These are phyloP conservation scores for Periconia digitata DNA, from an alignment of 2,329 filamentous ascomycete genomes.

Conservation along the genomic window DNA sequence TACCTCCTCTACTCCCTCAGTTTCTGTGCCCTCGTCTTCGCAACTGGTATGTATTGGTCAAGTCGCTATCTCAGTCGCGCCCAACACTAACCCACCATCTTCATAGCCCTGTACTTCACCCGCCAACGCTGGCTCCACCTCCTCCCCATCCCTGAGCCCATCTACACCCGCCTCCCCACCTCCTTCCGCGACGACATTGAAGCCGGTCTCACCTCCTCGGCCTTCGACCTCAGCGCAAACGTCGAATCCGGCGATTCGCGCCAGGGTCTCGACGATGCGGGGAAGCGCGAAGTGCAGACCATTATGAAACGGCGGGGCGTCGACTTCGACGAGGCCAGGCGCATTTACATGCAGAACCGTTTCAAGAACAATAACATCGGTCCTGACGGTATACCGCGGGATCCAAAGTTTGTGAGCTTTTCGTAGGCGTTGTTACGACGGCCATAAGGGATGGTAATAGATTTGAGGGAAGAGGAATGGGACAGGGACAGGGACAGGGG, in stretches of 20 bases:
- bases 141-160: constrained; percentile 63
- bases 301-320: constrained; percentile 89
- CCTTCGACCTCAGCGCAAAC: constrained; percentile 82
- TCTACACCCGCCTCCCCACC: constrained; percentile 76
- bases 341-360: constrained; percentile 79
- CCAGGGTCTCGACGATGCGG: constrained; percentile 75
- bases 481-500: background rate
- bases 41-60: constrained; percentile 59
- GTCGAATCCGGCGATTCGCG: constrained; percentile 76
- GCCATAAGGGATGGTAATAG: too few species aligned
- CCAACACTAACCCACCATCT: constrained; percentile 7
- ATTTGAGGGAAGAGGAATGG: background rate
- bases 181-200: constrained; percentile 85
- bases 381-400: constrained; percentile 80
- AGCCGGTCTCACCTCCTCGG: constrained; percentile 77
- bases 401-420: constrained; percentile 96
- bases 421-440: too few species aligned
- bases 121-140: constrained; percentile 74
- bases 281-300: constrained; percentile 78
- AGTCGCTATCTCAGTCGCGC: constrained; percentile 4
- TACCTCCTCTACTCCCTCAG: constrained; percentile 79
- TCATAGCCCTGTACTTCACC: constrained; percentile 73
- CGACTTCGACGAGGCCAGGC: constrained; percentile 86
- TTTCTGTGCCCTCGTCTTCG: constrained; percentile 69
- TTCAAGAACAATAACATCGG: constrained; percentile 89